phyloP scores from a whole-genome alignment of 2,329 filamentous ascomycete species.

The Diplodia sapinea region DNA sequence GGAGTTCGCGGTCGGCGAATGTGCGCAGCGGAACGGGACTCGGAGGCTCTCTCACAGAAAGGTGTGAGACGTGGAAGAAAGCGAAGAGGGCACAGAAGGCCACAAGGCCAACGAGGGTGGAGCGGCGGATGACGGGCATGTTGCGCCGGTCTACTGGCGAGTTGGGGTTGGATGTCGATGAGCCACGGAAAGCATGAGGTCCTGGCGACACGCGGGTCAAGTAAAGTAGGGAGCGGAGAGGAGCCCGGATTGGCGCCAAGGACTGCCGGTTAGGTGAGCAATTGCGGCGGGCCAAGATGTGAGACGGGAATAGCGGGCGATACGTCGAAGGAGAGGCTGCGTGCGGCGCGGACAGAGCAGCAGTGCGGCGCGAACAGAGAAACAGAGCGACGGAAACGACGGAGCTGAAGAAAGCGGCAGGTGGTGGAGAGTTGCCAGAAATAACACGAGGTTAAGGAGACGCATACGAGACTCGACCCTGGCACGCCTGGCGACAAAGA shows the following conservation, averaged over 20 bases:
- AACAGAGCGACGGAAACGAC: not conserved
- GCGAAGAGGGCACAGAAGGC: constrained; percentile 41
- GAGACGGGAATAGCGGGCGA: constrained; percentile 9
- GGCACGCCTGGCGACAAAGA: constrained; percentile 2
- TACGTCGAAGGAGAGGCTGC: not conserved
- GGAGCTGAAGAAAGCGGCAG: too few species aligned
- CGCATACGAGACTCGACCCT: constrained; percentile 10
- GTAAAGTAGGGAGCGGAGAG: not conserved
- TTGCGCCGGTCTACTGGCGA: constrained; percentile 34
- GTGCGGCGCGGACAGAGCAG: not conserved
- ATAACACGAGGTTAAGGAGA: constrained; percentile 25
- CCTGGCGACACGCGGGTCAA: not conserved
- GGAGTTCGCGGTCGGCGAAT: constrained; percentile 34
- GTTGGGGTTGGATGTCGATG: not conserved
- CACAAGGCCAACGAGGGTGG: constrained; percentile 40
- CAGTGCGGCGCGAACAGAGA: too few species aligned
- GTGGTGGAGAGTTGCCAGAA: not conserved
- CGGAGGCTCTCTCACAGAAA: constrained; percentile 35
- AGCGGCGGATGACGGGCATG: constrained; percentile 42
- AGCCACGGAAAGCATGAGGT: constrained; percentile 14
- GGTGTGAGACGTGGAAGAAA: constrained; percentile 40
- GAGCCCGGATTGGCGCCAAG: not conserved
- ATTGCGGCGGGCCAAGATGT: not conserved
- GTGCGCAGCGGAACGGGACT: constrained; percentile 39
- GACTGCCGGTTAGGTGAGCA: not conserved